Evolutionary conservation across 2,329 filamentous ascomycete genomes (phyloP), one percentile per base, ranked within the genome.

Genomic region (Phyllosticta citriasiana): DNA sequence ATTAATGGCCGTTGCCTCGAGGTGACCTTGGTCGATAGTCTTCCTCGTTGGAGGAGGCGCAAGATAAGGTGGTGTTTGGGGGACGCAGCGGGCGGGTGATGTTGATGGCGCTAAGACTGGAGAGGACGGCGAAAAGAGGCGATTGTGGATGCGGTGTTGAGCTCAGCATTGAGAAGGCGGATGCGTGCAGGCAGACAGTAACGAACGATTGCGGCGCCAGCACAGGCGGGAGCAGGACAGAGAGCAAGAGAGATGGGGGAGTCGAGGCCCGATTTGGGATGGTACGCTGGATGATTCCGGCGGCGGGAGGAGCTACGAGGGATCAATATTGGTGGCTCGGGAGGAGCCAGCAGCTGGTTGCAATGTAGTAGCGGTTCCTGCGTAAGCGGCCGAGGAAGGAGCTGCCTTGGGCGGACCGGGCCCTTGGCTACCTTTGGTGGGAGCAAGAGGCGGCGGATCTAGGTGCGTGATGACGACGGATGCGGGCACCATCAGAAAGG

Each of bases 161-260:
- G 24, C 58, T 51, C 58, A 60, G 58, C 58, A 60, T 60, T 30
- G 58, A 60, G 57, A 27, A 51, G 25, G 57, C n/a, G 10, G 24
- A 53, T 52, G 52, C 19, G 19, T 22, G 19, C 19, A 22, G 19
- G 19, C 19, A 55, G 54, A 60, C 12, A 30, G 6, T 56, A 56
- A 52, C 53, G 58, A 60, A 53, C 58, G 58, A 53, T 60, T 55
- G 58, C 58, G 47, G 58, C 58, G 53, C 57, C 57, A 59, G 33
- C 7, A 16, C 33, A 40, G 27, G 33, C 50, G 50, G 51, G 57
- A 53, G 50, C 51, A 22, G 51, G 47, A 52, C 51, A 57, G 30
- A 59, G 52, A 55, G 50, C 22, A 54, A 53, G 52, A 53, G 33
- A 47, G 57, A 54, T 53, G 57, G 53, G 57, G 53, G 51, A 54